These are phyloP conservation scores for Venturia carpophila DNA, from an alignment of 2,329 filamentous ascomycete species.

Conservation along the genomic window DNA sequence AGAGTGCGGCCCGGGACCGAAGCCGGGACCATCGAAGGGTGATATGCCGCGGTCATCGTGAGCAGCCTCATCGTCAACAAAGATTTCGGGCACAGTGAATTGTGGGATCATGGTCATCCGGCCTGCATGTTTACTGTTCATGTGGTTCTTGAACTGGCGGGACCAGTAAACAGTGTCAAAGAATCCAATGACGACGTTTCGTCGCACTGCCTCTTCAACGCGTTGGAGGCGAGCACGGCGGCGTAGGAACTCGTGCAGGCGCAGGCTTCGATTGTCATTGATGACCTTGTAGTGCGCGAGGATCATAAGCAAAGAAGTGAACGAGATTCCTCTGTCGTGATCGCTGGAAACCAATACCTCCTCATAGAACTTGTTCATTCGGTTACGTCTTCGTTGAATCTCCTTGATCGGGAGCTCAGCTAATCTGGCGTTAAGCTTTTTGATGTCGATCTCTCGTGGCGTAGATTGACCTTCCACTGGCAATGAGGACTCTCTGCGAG, in stretches of 20 bases:
- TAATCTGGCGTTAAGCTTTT: constrained; percentile 66
- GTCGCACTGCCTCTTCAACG: constrained; percentile 87
- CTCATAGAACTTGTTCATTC: constrained; percentile 93
- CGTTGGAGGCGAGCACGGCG: constrained; percentile 84
- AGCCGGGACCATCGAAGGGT: constrained; percentile 9
- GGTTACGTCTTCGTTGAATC: constrained; percentile 65
- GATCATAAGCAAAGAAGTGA: constrained; percentile 88
- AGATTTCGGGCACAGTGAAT: constrained; percentile 80
- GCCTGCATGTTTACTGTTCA: constrained; percentile 63
- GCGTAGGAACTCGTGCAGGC: constrained; percentile 87
- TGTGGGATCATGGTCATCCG: constrained; percentile 73
- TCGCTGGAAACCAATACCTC: constrained; percentile 93
- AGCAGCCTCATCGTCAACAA: constrained; percentile 67
- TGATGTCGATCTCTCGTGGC: constrained; percentile 55
- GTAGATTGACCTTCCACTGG: constrained; percentile 36
- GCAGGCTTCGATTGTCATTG: constrained; percentile 90
- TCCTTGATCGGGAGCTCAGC: constrained; percentile 63
- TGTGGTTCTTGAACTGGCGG: constrained; percentile 67
- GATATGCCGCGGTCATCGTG: constrained; percentile 7
- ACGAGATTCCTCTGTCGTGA: constrained; percentile 79
- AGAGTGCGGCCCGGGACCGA: constrained; percentile 10
- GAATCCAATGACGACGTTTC: constrained; percentile 85
- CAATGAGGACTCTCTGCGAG: constrained; percentile 45
- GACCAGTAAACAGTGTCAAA: constrained; percentile 92
- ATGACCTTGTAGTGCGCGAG: constrained; percentile 98